Conservation (phyloP, 345 rosid species). For the Streptanthus diversifolius region DNA sequence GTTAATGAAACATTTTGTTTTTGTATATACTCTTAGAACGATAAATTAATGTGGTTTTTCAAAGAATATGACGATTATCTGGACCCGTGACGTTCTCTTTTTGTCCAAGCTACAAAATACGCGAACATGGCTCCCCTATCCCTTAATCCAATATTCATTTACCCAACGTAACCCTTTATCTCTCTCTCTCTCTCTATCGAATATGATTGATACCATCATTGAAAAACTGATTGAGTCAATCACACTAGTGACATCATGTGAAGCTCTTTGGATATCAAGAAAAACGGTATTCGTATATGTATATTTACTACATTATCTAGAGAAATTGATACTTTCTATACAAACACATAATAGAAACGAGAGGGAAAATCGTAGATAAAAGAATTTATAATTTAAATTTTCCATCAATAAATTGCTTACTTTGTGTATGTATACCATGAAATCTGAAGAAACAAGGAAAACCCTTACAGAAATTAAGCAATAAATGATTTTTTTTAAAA, state of each 20-base stretch:
- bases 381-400: background rate
- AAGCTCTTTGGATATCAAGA: background rate
- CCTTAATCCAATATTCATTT: background rate
- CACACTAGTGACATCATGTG: background rate
- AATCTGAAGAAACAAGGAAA: background rate
- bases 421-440: conserved; percentile 7
- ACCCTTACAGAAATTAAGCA: background rate
- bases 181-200: background rate
- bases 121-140: background rate
- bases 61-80: background rate
- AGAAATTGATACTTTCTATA: background rate
- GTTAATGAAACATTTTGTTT: background rate
- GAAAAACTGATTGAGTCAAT: background rate
- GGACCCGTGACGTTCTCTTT: conserved; percentile 4
- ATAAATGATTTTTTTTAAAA: background rate
- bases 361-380: background rate
- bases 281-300: background rate
- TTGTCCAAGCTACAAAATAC: conserved; percentile 2
- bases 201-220: background rate
- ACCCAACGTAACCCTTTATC: background rate
- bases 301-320: background rate
- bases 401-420: background rate
- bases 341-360: background rate
- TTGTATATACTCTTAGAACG: background rate
- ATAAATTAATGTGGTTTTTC: background rate